Evolutionary conservation across 208 protist species (phyloP), one percentile per base, ranked within the genome.

Genomic region (Crithidia brevicula): DNA sequence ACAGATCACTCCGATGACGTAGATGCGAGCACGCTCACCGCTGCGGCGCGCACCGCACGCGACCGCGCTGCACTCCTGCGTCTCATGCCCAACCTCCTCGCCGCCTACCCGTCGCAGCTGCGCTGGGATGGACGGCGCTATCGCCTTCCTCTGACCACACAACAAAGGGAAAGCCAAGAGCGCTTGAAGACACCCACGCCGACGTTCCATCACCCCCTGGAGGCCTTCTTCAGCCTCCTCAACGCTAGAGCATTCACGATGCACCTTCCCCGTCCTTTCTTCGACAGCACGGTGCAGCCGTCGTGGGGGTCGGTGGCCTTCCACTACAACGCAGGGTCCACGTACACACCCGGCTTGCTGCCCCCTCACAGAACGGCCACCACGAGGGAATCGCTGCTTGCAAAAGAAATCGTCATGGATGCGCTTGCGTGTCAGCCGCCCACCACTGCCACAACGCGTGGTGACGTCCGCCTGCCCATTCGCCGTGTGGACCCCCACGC

Each of bases 221-320:
- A 89, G 45, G 74, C 76, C 5, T 63, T 89, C 4, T 68, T 89
- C n/a, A 38, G 49, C 15, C 45, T 66, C 13, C 15, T 89, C 2
- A 23, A 58, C 42, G 62, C 63, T 4, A 58, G 31, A 8, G 30
- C 63, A 2, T 64, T 72, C 53, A 57, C 42, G 4, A 31, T 74
- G 45, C 59, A 45, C 3, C 58, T 71, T 5, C 64, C 64, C 4
- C 65, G 60, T 13, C 46, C 46, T n/a, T 53, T 77, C 36, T 53
- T 60, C 22, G 58, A 54, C n/a, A 25, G 16, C 27, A 74, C 49
- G 25, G 13, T 52, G 16, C 58, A 66, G 61, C 33, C 49, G 23
- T 25, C 49, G 18, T 56, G 46, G 49, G 22, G 22, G 6, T 16
- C 45, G 15, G 59, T 22, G 9, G 22, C 23, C 9, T 65, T 54